Evolutionary conservation across 352 stramenopile species (phyloP).

Genomic region (Phytopythium mirpurense): DNA sequence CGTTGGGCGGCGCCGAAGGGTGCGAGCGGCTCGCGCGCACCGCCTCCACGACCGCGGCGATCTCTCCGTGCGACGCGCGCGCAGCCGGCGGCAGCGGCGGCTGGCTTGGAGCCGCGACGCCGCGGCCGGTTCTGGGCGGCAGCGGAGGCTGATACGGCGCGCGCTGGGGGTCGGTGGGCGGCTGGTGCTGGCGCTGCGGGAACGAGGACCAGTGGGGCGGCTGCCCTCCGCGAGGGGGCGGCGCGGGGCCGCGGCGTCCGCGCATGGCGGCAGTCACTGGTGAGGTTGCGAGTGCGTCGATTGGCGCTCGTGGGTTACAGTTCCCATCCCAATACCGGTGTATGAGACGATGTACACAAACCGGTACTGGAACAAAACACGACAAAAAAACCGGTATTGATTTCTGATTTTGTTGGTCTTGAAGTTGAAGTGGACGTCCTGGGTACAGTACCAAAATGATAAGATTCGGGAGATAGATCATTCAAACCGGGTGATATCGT

Average conservation of each 20-base stretch:
- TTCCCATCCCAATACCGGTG: too few relatives aligned
- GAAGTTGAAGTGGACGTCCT: too few relatives aligned
- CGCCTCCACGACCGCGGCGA: constrained; percentile 53
- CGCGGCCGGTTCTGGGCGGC: background rate
- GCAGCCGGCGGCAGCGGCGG: constrained; percentile 2
- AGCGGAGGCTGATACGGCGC: background rate
- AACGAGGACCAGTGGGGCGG: constrained; percentile 24
- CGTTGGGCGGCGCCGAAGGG: constrained; percentile 41
- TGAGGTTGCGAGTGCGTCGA: too few relatives aligned
- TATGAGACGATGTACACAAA: too few relatives aligned
- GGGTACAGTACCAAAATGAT: too few relatives aligned
- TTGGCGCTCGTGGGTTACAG: too few relatives aligned
- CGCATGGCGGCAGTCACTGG: background rate
- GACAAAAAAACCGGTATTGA: too few relatives aligned
- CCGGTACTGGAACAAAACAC: too few relatives aligned
- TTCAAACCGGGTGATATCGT: too few relatives aligned
- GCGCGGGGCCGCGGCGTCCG: background rate
- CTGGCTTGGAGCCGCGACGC: background rate
- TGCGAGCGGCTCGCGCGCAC: constrained; percentile 50
- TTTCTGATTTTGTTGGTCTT: too few relatives aligned
- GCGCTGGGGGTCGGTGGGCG: background rate
- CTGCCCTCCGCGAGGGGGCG: constrained; percentile 2
- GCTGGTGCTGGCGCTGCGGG: constrained; percentile 19
- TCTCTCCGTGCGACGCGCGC: constrained; percentile 31
- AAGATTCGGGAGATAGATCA: too few relatives aligned